phyloP scores from a whole-genome alignment of 2,329 filamentous ascomycete genomes.

The Monosporascus sp. region DNA sequence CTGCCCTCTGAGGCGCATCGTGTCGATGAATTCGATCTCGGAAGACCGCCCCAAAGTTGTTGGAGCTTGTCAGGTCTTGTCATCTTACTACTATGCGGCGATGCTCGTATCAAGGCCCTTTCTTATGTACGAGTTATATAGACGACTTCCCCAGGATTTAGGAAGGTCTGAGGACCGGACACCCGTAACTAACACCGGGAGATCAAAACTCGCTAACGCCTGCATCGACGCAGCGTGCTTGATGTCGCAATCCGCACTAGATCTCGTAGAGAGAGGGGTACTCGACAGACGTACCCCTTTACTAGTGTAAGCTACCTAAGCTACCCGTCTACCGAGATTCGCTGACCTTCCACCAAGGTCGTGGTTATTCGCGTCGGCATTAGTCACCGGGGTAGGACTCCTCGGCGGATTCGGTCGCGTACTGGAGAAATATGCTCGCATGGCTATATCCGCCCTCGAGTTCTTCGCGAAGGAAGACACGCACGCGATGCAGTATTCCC shows the following conservation, averaged over 20 bases:
- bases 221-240: conserved; percentile 51
- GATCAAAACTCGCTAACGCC: conserved; percentile 47
- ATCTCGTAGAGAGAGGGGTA: conserved; percentile 36
- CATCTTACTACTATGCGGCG: conserved; percentile 53
- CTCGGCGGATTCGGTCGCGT: conserved; percentile 48
- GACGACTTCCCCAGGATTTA: conserved; percentile 35
- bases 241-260: conserved; percentile 46
- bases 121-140: conserved; percentile 50
- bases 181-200: conserved; percentile 32
- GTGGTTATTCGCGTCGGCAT: conserved; percentile 49
- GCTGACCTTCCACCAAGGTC: conserved; percentile 31
- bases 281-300: conserved; percentile 44
- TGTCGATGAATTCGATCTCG: conserved; percentile 20
- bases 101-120: conserved; percentile 53
- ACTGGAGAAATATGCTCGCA: conserved; percentile 44
- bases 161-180: conserved; percentile 11
- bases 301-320: conserved; percentile 40
- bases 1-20: conserved; percentile 35
- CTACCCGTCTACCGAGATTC: background rate
- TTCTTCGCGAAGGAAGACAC: conserved; percentile 45
- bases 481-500: conserved; percentile 48
- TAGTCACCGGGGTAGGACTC: conserved; percentile 47
- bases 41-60: conserved; percentile 28
- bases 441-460: conserved; percentile 43
- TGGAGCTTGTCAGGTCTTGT: conserved; percentile 47